Conservation (phyloP, 805 yeast species). For the Grigorovia jiainica region DNA sequence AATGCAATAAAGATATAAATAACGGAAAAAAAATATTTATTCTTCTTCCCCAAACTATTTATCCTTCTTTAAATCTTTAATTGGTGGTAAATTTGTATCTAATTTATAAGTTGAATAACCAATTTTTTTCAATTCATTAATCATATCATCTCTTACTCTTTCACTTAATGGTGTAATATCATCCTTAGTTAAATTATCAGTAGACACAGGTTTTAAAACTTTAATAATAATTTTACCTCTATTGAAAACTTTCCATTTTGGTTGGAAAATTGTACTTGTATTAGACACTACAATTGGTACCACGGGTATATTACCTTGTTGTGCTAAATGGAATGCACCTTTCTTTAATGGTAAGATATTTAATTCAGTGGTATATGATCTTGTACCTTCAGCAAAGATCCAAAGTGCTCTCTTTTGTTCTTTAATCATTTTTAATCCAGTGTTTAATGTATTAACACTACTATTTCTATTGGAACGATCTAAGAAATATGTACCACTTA, state of each 20-base stretch:
- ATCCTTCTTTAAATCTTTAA: constrained; percentile 6
- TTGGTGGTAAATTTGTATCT: constrained; percentile 24
- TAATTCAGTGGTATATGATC: constrained; percentile 66
- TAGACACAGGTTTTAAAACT: constrained; percentile 73
- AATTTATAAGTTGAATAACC: constrained; percentile 33
- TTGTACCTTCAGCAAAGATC: constrained; percentile 96
- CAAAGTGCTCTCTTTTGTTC: constrained; percentile 62
- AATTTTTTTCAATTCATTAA: constrained; percentile 26
- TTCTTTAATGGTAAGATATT: constrained; percentile 82
- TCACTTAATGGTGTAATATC: constrained; percentile 57
- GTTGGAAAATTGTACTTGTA: constrained; percentile 62
- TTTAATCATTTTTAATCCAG: constrained; percentile 57
- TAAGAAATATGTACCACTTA: constrained; percentile 83
- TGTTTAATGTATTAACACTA: constrained; percentile 64
- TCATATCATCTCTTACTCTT: constrained; percentile 52
- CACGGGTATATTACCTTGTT: constrained; percentile 81
- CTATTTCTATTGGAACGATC: constrained; percentile 72
- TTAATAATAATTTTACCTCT: constrained; percentile 67
- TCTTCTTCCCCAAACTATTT: not conserved
- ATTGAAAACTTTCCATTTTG: constrained; percentile 55
- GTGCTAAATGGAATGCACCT: constrained; percentile 97
- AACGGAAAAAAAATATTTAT: too few species aligned
- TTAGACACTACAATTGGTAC: constrained; percentile 84
- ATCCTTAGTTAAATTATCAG: constrained; percentile 59
- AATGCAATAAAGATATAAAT: too few species aligned